Base-by-base conservation (phyloP, 768 basidiomycete species). In the Tulasnella sp. region DNA sequence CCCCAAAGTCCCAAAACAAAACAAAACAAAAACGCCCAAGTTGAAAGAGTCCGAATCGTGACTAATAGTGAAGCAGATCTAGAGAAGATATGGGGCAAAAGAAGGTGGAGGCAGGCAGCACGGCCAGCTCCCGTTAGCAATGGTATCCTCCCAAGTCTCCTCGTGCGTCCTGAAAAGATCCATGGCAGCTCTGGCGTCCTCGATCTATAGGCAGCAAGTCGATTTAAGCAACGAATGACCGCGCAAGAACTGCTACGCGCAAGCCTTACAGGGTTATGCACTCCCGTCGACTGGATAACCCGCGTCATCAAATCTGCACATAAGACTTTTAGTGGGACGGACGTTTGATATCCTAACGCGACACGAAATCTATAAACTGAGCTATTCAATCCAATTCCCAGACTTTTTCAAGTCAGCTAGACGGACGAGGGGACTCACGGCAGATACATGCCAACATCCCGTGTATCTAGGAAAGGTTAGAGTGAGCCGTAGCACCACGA, bases 161-260 rank as follows among this genome's bases (percentile, higher is more conserved):
- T 55, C 53, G 22, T 44, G 27, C 15, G 34, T 45, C 10, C 53
- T 25, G 41, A 55, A 55, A n/a, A 55, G 53, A 22, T 55, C 53
- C 21, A 55, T 41, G n/a, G 53, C 53, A 22, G 53, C 53, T n/a
- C 53, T 25, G 21, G 34, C 29, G 27, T 55, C 53, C 30, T 55
- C 53, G 24, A 55, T 38, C 53, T 55, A 12, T 12, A 55, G 22
- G 9, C 17, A 9, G 9, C 10, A 52, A n/a, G n/a, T n/a, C n/a
- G n/a, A n/a, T n/a, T n/a, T n/a, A n/a, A n/a, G n/a, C n/a, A n/a
- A n/a, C n/a, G n/a, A n/a, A n/a, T n/a, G n/a, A n/a, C n/a, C n/a
- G n/a, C n/a, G n/a, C n/a, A n/a, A n/a, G n/a, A n/a, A n/a, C n/a
- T n/a, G n/a, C n/a, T n/a, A n/a, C 27, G 7, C 34, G 7, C 27